Evolutionary conservation across 257 asterid species (phyloP), one percentile per base, ranked within the genome.

Genomic region (Nicotiana sylvestris): DNA sequence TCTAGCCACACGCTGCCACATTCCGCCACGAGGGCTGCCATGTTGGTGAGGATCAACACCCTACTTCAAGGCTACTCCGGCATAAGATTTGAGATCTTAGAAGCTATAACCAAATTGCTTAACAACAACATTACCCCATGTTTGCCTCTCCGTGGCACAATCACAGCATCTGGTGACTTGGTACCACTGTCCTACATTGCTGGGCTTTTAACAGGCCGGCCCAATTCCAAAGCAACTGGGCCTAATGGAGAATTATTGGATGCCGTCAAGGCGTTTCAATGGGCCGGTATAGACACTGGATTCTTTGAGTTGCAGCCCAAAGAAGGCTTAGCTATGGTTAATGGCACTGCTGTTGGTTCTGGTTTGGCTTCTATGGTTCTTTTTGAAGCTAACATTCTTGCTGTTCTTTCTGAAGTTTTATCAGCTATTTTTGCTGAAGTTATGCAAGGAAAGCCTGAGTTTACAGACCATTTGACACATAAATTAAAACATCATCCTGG

Each of bases 11-110:
- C 69, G 55, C 46, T 85, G 70, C 87, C 87, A 13, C 83, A 82
- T 68, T 76, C 83, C 4, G 30, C 87, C 25, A 77, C 87, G 9
- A 76, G 85, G 85, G 87, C 87, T 9, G 85, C 87, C 16, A 85
- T 85, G 87, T 37, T 85, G 4, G 87, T 85, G 43, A 82, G 87
- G 83, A 82, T 85, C 85, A 85, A 85, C 85, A 85, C 87, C 76
- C 51, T 85, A 33, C 85, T 85, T 4, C 87, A 85, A 69, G 87
- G 87, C 29, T 85, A 85, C 76, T 85, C 87, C 3, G 87, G 87
- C 68, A 85, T 85, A 74, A 81, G 87, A 58, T 85, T 85, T 57
- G 87, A 85, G 80, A 85, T 85, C 18, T 60, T 85, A 66, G 87
- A 85, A 82, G 87, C 87, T 55, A 85, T 85, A 57, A 77, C 85